These are phyloP conservation scores for Aristolochia fimbriata DNA, from an alignment of 164 flowering plant species.

Conservation along the genomic window DNA sequence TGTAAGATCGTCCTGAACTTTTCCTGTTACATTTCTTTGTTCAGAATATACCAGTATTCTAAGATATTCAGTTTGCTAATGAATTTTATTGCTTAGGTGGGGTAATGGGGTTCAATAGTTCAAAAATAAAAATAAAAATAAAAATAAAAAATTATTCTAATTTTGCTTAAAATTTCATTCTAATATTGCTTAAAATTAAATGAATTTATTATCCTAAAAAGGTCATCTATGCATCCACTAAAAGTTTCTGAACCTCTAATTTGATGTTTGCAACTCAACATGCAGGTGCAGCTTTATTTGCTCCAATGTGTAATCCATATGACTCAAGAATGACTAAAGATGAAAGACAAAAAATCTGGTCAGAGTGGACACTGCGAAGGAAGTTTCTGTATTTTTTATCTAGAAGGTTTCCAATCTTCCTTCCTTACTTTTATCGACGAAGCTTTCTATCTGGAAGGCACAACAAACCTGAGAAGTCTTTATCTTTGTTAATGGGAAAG, in stretches of 20 bases:
- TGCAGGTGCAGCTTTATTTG: conserved; percentile 85
- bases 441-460: conserved; percentile 80
- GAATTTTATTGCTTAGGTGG: no score
- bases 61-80: neutral
- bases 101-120: no score
- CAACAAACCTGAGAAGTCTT: conserved; percentile 57
- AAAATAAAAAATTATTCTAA: no score
- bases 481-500: conserved; percentile 49
- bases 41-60: neutral
- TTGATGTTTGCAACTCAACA: neutral
- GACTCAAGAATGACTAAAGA: conserved; percentile 79
- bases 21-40: neutral
- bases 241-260: neutral
- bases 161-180: no score
- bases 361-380: conserved; percentile 56
- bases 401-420: conserved; percentile 60
- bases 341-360: conserved; percentile 65
- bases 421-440: conserved; percentile 50
- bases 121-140: no score
- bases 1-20: neutral
- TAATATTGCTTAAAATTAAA: no score
- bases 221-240: no score
- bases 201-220: no score
- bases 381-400: conserved; percentile 62
- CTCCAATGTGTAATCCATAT: conserved; percentile 85